A percentile compares a stretch with the other conserved stretches of the same genome.
Evolutionary conservation across 805 yeast species (phyloP).

Genomic region (Zygoascus bituminiphila): DNA sequence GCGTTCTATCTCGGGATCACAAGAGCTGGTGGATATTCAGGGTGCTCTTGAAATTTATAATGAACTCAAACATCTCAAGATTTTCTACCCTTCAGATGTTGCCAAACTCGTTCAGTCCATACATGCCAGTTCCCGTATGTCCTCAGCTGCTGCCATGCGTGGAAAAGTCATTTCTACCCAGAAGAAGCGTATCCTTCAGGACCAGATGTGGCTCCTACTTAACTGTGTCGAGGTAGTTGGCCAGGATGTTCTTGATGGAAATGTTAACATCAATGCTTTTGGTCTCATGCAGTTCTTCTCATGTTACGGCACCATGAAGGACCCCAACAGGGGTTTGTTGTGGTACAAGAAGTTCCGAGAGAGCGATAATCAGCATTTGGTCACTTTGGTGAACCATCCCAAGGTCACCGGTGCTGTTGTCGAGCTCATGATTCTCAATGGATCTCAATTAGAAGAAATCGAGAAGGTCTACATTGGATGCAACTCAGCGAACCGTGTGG

Average conservation of each 20-base stretch:
- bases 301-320: conserved; percentile 13
- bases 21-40: conserved; percentile 13
- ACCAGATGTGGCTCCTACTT: conserved; percentile 8
- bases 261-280: conserved; percentile 8
- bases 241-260: conserved; percentile 14
- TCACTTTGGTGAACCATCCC: conserved; percentile 4
- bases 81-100: conserved; percentile 12
- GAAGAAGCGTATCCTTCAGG: conserved; percentile 7
- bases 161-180: conserved; percentile 10
- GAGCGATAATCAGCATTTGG: conserved; percentile 1
- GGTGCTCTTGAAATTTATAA: conserved; percentile 17
- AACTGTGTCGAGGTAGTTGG: conserved; percentile 13
- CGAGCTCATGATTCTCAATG: conserved; percentile 14
- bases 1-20: conserved; percentile 5
- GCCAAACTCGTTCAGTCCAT: conserved; percentile 16
- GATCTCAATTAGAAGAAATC: conserved; percentile 15
- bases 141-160: conserved; percentile 5
- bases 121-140: conserved; percentile 16
- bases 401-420: conserved; percentile 18
- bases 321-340: conserved; percentile 15
- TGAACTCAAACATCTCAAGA: conserved; percentile 10
- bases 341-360: conserved; percentile 10
- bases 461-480: conserved; percentile 14
- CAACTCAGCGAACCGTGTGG: conserved; percentile 4
- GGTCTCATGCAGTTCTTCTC: conserved; percentile 19